A percentile compares a stretch with the other conserved stretches of the same genome.
Evolutionary conservation across 2,329 filamentous ascomycete genomes (phyloP).

Genomic region (Tolypocladium ovalisporum): DNA sequence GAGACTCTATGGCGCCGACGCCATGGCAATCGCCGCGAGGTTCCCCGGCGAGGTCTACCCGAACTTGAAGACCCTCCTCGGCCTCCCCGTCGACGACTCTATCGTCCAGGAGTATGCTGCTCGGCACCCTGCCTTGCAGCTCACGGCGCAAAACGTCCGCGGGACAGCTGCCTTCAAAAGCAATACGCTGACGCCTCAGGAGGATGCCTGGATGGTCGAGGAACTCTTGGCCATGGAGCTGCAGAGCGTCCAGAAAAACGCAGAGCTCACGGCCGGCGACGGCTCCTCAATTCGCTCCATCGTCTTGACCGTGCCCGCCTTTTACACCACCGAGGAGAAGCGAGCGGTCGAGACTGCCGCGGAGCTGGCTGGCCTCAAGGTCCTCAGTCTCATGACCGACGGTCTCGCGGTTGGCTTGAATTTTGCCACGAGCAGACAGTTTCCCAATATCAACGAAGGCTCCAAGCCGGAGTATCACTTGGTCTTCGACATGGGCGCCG

Average conservation of each 20-base stretch:
- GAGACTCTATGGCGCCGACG: slow-evolving; percentile 83
- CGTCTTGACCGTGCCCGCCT: slow-evolving; percentile 82
- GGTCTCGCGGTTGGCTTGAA: slow-evolving; percentile 88
- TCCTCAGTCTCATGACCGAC: slow-evolving; percentile 78
- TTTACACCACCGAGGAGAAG: slow-evolving; percentile 85
- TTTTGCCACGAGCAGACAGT: slow-evolving; percentile 85
- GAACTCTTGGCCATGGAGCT: slow-evolving; percentile 95
- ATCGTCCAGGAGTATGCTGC: slow-evolving; percentile 59
- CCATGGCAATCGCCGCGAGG: slow-evolving; percentile 72
- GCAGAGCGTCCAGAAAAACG: slow-evolving; percentile 82
- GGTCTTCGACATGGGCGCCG: slow-evolving; percentile 96
- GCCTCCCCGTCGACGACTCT: slow-evolving; percentile 51
- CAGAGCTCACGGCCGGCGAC: slow-evolving; percentile 70
- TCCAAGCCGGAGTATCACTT: slow-evolving; percentile 84
- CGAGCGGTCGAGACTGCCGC: slow-evolving; percentile 75
- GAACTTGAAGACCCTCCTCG: slow-evolving; percentile 86
- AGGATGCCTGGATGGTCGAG: slow-evolving; percentile 69
- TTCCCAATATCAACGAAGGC: slow-evolving; percentile 73
- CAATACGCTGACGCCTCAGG: slow-evolving; percentile 47
- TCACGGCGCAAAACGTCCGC: slow-evolving; percentile 48
- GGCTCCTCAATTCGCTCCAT: slow-evolving; percentile 64
- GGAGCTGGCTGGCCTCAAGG: slow-evolving; percentile 75
- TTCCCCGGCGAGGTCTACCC: slow-evolving; percentile 92
- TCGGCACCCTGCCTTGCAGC: slow-evolving; percentile 67
- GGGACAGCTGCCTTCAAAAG: slow-evolving; percentile 77